Base-by-base conservation (phyloP, 1,284 basidiomycete genomes). In the Schizophyllum amplum region DNA sequence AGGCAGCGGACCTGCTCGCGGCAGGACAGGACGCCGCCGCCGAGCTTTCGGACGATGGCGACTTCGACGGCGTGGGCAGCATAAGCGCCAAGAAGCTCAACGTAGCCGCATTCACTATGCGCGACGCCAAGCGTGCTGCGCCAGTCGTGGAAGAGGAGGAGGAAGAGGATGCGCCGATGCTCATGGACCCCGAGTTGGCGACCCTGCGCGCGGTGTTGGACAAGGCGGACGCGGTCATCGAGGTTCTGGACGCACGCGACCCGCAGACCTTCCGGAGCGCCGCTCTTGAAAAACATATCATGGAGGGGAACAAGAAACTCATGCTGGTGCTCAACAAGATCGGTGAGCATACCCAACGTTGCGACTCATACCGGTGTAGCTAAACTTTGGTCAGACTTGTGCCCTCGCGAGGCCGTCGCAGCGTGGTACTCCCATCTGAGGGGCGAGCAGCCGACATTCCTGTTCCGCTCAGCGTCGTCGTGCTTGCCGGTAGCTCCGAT, bases 181-280 rank as follows among this genome's bases (percentile, higher is more conserved):
- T 92, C 56, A 73, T 90, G 47, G 87, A 88, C 65, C 81, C 79
- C 7, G 84, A 87, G 57, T 71, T 91, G 24, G 80, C 82, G 0
- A 83, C 82, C 59, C 72, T 94, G 23, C 75, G 83, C 58, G 72
- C 86, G n/a, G 90, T 87, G 5, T 69, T 98, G 60, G 86, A 93
- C 64, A 79, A 81, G 58, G 87, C 92, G 47, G 92, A 99, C 68
- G 86, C 94, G 4, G 72, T 98, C 6, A 67, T 98, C 55, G 78
- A 94, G 72, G 83, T 96, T 1, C 76, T 97, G 53, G 94, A 97
- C 68, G 90, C 89, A 1, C 79, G 92, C 51, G 94, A 96, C 69
- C 92, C 94, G 1, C 67, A 84, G 22, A 77, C 87, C 7, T 86
- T 80, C 66, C 75, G 90, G 59, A 90, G 85, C 64, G 69, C 71